Conservation (phyloP, 192 early-diverging fungal species). For the Coemansia sp. region DNA sequence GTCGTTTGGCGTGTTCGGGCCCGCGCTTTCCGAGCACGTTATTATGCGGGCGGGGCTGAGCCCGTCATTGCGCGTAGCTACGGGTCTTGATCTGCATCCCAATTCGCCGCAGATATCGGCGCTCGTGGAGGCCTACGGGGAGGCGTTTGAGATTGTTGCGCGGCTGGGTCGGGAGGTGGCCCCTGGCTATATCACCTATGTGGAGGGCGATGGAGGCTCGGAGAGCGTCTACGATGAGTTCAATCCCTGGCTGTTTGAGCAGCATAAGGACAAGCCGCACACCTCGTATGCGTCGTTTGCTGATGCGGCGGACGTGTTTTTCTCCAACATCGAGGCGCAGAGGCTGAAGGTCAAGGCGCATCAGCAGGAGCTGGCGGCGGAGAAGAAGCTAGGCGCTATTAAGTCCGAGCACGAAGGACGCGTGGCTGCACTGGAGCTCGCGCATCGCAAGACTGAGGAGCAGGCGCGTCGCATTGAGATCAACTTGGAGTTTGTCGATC, state of each 20-base stretch:
- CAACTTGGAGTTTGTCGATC: conserved; percentile 82
- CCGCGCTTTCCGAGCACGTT: conserved; percentile 82
- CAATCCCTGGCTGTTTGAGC: conserved; percentile 68
- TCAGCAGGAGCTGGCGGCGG: conserved; percentile 70
- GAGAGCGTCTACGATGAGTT: conserved; percentile 60
- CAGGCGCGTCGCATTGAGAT: conserved; percentile 84
- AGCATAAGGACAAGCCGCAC: conserved; percentile 51
- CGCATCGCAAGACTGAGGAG: conserved; percentile 67
- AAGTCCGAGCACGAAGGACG: conserved; percentile 75
- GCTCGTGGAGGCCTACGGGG: conserved; percentile 64
- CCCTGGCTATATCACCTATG: conserved; percentile 41
- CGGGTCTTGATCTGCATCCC: conserved; percentile 56
- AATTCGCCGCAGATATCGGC: conserved; percentile 60
- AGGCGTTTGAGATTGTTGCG: conserved; percentile 70
- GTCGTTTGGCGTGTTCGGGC: conserved; percentile 67
- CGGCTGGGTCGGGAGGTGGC: conserved; percentile 47
- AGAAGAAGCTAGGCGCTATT: conserved; percentile 81
- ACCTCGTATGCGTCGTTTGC: conserved; percentile 78
- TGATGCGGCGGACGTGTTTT: conserved; percentile 87
- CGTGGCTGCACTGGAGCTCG: conserved; percentile 69
- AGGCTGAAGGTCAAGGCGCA: conserved; percentile 67
- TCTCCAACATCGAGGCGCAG: conserved; percentile 86
- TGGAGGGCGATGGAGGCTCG: conserved; percentile 3
- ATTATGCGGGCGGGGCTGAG: conserved; percentile 65
- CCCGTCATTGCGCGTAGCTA: conserved; percentile 59